These are phyloP conservation scores for Alternaria sp. DNA, from an alignment of 2,329 filamentous ascomycete species.

Conservation along the genomic window DNA sequence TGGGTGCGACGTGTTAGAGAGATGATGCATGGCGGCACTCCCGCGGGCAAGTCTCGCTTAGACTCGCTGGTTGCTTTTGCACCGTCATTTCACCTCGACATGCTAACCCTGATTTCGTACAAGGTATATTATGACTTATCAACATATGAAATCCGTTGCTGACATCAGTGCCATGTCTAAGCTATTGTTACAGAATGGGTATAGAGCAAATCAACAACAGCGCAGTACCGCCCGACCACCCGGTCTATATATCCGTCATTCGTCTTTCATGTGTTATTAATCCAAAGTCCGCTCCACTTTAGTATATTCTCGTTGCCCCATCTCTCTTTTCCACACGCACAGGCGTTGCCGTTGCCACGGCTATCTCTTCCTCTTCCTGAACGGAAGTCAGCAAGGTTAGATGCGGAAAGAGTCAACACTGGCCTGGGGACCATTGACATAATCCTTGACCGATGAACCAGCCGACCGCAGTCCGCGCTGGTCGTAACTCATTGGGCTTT, in stretches of 20 bases:
- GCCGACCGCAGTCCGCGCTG: slow-evolving; percentile 23
- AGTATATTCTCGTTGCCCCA: background rate
- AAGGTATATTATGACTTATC: background rate
- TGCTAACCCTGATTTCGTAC: background rate
- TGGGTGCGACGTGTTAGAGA: slow-evolving; percentile 5
- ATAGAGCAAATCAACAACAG: slow-evolving; percentile 27
- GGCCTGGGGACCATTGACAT: slow-evolving; percentile 10
- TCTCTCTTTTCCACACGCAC: background rate
- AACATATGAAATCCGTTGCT: background rate
- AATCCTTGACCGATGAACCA: slow-evolving; percentile 20
- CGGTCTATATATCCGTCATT: slow-evolving; percentile 3
- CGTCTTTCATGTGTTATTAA: background rate
- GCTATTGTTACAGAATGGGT: slow-evolving; percentile 21
- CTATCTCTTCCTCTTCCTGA: slow-evolving; percentile 2
- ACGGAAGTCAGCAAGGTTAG: slow-evolving; percentile 5
- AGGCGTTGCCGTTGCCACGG: background rate
- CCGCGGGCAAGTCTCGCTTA: slow-evolving; percentile 32
- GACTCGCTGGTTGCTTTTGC: slow-evolving; percentile 11
- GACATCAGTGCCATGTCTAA: background rate
- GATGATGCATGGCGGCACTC: slow-evolving; percentile 15
- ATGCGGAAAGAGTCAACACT: slow-evolving; percentile 31
- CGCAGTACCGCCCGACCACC: slow-evolving; percentile 10
- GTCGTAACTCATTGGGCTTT: slow-evolving; percentile 13
- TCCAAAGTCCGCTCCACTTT: background rate
- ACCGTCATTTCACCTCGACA: background rate